Evolutionary conservation across 2,329 filamentous ascomycete species (phyloP), one percentile per base, ranked within the genome.

Genomic region (Akanthomyces muscarius): DNA sequence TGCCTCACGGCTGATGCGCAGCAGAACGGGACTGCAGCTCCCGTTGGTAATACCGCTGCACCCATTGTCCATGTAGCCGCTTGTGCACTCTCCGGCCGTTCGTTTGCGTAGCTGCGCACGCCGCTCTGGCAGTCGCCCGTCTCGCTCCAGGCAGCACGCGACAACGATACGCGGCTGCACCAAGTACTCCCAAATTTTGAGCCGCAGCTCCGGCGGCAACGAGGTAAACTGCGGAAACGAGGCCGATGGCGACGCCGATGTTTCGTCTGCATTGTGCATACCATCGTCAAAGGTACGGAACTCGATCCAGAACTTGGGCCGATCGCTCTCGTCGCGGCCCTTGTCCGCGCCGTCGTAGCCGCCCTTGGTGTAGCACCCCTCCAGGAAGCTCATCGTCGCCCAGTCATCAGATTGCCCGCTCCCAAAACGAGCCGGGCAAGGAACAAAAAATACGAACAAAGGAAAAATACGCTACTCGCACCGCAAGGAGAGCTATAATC

Each of bases 141-240:
- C 70, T 47, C 70, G 70, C 63, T 76, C 71, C 64, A 80, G 69
- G 68, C 80, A 82, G 62, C 77, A 76, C 30, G 75, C 74, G 8
- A 77, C 71, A 50, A 82, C 68, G 65, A 82, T 74, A 63, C 81
- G 79, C 33, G 80, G 80, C 65, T 73, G 74, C 56, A 82, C 69
- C 53, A 81, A 69, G 56, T 69, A 72, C 61, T 75, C 73, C 81
- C 80, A 83, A 65, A 83, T 74, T 69, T 76, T 75, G 61, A 81
- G 72, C 54, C 81, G 80, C 60, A 83, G 74, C 70, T 83, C 81
- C 30, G 75, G 61, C 1, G 81, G 81, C 8, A 82, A 74, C 52
- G 63, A 69, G 21, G 68, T 64, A 68, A 83, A 83, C 48, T 66
- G 72, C 16, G 69, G 70, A 67, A 76, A 78, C 50, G 70, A 61